Evolutionary conservation across 2,329 filamentous ascomycete species (phyloP).

Genomic region (Furcasterigmium furcatum): DNA sequence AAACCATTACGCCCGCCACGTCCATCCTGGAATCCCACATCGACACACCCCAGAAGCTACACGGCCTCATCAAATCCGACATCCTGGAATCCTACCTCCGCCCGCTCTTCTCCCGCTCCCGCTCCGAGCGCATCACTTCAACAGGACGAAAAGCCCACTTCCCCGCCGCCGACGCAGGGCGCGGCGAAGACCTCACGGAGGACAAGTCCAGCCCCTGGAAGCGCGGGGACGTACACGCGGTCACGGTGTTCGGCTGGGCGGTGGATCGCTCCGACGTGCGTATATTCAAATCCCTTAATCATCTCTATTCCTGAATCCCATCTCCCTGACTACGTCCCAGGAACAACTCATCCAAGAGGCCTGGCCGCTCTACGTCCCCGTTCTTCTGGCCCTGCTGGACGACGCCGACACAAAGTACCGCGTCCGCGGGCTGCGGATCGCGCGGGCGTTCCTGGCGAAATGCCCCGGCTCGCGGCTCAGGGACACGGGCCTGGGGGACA

Average conservation of each 20-base stretch:
- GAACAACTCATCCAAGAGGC: slow-evolving; percentile 42
- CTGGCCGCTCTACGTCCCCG: slow-evolving; percentile 69
- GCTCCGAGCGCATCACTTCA: slow-evolving; percentile 49
- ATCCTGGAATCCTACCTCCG: slow-evolving; percentile 63
- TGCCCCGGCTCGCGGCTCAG: slow-evolving; percentile 51
- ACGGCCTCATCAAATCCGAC: slow-evolving; percentile 45
- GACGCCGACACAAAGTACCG: slow-evolving; percentile 54
- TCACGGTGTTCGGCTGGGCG: slow-evolving; percentile 55
- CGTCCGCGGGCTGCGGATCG: slow-evolving; percentile 50
- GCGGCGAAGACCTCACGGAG: neutral
- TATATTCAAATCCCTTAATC: too few relatives aligned
- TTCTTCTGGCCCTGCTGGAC: slow-evolving; percentile 66
- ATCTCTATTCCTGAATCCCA: neutral
- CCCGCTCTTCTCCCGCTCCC: slow-evolving; percentile 61
- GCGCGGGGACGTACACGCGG: slow-evolving; percentile 1
- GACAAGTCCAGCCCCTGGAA: neutral
- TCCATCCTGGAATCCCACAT: slow-evolving; percentile 22
- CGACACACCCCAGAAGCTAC: slow-evolving; percentile 16
- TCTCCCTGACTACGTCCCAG: too few relatives aligned
- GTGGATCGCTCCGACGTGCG: slow-evolving; percentile 48
- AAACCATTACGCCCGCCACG: slow-evolving; percentile 23
- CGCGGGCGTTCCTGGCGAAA: slow-evolving; percentile 51
- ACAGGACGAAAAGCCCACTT: slow-evolving; percentile 53
- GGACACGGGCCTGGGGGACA: slow-evolving; percentile 60
- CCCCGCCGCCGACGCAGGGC: slow-evolving; percentile 23